phyloP scores from a whole-genome alignment of 345 rosid genomes.

The Rhizophora apiculata region DNA sequence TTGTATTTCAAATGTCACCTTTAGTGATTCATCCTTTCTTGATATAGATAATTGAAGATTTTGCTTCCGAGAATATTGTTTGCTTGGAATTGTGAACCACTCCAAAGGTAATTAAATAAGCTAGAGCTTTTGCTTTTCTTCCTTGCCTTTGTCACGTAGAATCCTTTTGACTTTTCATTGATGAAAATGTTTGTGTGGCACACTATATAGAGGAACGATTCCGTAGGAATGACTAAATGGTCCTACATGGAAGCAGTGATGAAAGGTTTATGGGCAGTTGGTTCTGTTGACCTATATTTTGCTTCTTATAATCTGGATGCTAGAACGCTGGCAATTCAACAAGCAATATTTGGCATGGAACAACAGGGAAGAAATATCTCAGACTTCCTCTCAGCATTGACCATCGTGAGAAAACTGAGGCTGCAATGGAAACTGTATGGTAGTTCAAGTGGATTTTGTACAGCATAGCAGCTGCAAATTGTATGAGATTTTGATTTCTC shows the following conservation, averaged over 20 bases:
- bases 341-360: slow-evolving; percentile 33
- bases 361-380: slow-evolving; percentile 54
- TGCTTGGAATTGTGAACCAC: slow-evolving; percentile 90
- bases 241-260: slow-evolving; percentile 96
- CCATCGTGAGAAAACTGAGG: slow-evolving; percentile 75
- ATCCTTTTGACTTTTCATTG: not conserved
- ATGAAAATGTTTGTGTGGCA: slow-evolving; percentile 15
- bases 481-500: slow-evolving; percentile 3
- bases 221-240: slow-evolving; percentile 83
- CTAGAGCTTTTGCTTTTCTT: not conserved
- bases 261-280: slow-evolving; percentile 60
- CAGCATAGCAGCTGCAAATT: slow-evolving; percentile 1
- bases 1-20: not conserved
- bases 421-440: slow-evolving; percentile 94
- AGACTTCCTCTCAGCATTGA: slow-evolving; percentile 95
- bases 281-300: slow-evolving; percentile 60
- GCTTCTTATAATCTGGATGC: slow-evolving; percentile 20
- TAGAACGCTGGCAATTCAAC: not conserved
- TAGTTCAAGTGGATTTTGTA: slow-evolving; percentile 6
- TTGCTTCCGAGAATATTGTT: slow-evolving; percentile 83
- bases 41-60: slow-evolving; percentile 80
- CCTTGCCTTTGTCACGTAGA: not conserved
- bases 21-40: not conserved
- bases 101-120: slow-evolving; percentile 60
- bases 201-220: slow-evolving; percentile 60